phyloP scores from a whole-genome alignment of 1,139 yeast genomes.

The Magnusiomyces clavatus region DNA sequence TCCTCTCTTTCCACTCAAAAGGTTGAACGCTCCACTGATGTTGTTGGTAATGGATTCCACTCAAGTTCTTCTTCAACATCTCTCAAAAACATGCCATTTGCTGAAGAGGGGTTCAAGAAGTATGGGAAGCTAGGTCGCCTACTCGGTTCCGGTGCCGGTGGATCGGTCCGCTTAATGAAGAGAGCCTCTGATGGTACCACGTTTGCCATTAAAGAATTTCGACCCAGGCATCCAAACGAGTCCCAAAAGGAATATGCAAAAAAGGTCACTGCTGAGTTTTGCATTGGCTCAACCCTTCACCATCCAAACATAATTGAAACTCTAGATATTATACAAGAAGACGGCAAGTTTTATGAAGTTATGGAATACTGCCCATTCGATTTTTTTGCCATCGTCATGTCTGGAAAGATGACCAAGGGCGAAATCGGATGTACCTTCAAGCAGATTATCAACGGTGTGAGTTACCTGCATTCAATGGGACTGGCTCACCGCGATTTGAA shows the following conservation, averaged over 20 bases:
- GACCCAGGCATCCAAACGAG: conserved; percentile 80
- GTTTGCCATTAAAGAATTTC: conserved; percentile 94
- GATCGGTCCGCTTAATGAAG: conserved; percentile 79
- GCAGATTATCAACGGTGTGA: conserved; percentile 78
- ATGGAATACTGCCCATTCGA: conserved; percentile 98
- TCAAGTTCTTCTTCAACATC: conserved; percentile 15
- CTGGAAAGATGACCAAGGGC: conserved; percentile 77
- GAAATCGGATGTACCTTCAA: conserved; percentile 87
- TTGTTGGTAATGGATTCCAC: conserved; percentile 7
- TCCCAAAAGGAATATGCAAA: conserved; percentile 83
- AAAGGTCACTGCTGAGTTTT: conserved; percentile 94
- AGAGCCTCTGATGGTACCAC: conserved; percentile 76
- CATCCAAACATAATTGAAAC: conserved; percentile 94
- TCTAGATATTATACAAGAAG: conserved; percentile 82
- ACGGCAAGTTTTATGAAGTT: conserved; percentile 80
- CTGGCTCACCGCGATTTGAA: conserved; percentile 93
- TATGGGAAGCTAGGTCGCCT: conserved; percentile 87
- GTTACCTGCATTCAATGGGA: conserved; percentile 77
- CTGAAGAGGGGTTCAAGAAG: conserved; percentile 47
- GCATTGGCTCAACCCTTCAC: conserved; percentile 91
- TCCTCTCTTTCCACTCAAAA: conserved; percentile 12
- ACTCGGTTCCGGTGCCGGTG: conserved; percentile 97
- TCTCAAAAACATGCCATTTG: conserved; percentile 30
- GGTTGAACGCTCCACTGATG: conserved; percentile 10
- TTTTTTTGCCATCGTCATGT: conserved; percentile 95